A percentile compares a stretch with the other conserved stretches of the same genome.
Conservation (phyloP, 306 rosid genomes). For the Prunus persica region DNA sequence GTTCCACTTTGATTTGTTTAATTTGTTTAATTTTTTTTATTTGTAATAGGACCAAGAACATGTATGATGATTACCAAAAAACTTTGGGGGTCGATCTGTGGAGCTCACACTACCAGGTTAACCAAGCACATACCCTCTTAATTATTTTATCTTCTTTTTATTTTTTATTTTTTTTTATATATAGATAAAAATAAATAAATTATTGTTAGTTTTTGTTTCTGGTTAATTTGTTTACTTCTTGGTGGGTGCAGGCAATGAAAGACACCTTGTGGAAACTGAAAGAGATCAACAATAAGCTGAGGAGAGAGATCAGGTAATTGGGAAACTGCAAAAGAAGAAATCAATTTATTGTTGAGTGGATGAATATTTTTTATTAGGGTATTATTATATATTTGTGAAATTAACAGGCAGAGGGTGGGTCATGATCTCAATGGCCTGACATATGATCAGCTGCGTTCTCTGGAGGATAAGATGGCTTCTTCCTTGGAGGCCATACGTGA, state of each 20-base stretch:
- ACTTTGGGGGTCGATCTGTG: constrained; percentile 58
- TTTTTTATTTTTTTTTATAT: background rate
- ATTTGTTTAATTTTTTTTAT: background rate
- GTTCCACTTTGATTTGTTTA: background rate
- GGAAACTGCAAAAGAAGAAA: background rate
- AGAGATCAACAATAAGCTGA: constrained; percentile 58
- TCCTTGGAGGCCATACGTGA: constrained; percentile 51
- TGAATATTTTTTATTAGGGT: background rate
- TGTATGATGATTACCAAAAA: constrained; percentile 66
- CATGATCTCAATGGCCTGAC: constrained; percentile 48
- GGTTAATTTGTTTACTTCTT: background rate
- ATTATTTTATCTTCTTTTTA: background rate
- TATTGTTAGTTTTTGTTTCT: background rate
- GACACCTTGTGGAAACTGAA: constrained; percentile 51
- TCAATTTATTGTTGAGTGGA: background rate
- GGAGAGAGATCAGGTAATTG: constrained; percentile 71
- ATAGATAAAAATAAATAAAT: background rate
- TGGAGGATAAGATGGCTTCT: constrained; percentile 47
- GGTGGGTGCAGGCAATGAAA: constrained; percentile 54
- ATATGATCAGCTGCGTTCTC: constrained; percentile 46
- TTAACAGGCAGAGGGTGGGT: constrained; percentile 69
- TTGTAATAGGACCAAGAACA: constrained; percentile 48
- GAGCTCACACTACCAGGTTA: constrained; percentile 72
- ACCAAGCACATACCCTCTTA: background rate
- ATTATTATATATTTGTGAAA: background rate